A percentile compares a stretch with the other conserved stretches of the same genome.
These are phyloP conservation scores for Rhipidocladum racemiflorum DNA, from an alignment of 176 grass and related monocot genomes.

Conservation along the genomic window DNA sequence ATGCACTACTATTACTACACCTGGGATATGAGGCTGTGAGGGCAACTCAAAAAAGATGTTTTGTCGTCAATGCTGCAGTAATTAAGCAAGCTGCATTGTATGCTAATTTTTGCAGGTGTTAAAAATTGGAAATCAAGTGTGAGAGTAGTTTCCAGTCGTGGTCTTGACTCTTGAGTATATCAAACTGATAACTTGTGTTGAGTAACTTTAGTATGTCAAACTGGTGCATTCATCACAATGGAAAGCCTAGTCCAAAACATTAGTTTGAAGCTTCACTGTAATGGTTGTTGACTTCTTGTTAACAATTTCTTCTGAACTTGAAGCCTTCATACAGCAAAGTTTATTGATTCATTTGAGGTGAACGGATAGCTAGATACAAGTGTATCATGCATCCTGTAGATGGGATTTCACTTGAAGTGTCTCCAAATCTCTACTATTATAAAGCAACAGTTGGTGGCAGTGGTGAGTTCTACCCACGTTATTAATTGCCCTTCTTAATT, in stretches of 20 bases:
- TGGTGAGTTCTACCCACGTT: too few species aligned
- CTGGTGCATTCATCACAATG: not conserved
- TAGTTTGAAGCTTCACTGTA: not conserved
- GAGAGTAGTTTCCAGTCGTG: not conserved
- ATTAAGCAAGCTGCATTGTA: not conserved
- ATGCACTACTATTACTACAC: not conserved
- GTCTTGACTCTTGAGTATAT: too few species aligned
- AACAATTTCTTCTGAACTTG: slow-evolving; percentile 1
- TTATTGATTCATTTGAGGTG: not conserved
- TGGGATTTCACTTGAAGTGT: not conserved
- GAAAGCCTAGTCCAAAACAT: not conserved
- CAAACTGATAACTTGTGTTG: not conserved
- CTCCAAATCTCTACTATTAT: too few species aligned
- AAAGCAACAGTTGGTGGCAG: too few species aligned
- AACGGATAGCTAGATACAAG: not conserved
- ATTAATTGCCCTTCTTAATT: too few species aligned
- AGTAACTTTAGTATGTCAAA: not conserved
- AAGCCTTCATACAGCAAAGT: not conserved
- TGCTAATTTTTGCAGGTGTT: not conserved
- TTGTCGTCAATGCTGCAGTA: slow-evolving; percentile 7
- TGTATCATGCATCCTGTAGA: not conserved
- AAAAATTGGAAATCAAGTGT: not conserved
- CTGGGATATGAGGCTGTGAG: not conserved
- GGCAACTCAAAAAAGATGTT: not conserved
- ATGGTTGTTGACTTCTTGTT: not conserved